Evolutionary conservation across 208 protist genomes (phyloP).

Genomic region (Leishmania aethiopica): DNA sequence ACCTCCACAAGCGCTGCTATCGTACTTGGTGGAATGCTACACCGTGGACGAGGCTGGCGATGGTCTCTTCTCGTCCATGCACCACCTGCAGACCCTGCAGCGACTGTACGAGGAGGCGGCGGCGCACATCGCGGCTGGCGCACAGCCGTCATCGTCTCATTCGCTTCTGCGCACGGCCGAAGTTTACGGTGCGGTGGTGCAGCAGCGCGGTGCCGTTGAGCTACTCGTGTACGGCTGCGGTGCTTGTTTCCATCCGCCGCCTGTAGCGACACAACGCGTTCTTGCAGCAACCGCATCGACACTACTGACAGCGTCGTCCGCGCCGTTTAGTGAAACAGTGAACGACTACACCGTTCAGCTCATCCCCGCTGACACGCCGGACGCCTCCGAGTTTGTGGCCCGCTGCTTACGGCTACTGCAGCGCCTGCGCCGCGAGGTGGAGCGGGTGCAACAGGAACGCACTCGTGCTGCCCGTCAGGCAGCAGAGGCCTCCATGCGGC

Average conservation of each 20-base stretch:
- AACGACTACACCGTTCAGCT: conserved; percentile 25
- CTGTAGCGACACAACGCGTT: neutral
- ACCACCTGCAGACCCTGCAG: conserved; percentile 18
- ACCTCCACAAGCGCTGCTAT: conserved; percentile 28
- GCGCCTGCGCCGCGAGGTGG: conserved; percentile 14
- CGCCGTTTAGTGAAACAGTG: neutral
- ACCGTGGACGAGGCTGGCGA: conserved; percentile 68
- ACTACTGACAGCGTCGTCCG: neutral
- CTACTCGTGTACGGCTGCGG: conserved; percentile 47
- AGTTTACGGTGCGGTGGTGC: conserved; percentile 49
- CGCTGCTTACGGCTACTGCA: conserved; percentile 22
- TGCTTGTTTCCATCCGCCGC: conserved; percentile 22
- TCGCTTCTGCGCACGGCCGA: conserved; percentile 36
- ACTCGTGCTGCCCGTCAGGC: conserved; percentile 21
- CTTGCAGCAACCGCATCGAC: neutral
- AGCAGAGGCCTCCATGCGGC: conserved; percentile 43
- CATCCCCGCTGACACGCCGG: neutral
- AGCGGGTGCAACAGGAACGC: conserved; percentile 12
- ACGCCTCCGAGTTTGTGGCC: neutral
- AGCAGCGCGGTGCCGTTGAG: conserved; percentile 69
- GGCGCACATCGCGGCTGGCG: neutral
- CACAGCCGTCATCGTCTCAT: conserved; percentile 12
- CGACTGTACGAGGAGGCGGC: conserved; percentile 17
- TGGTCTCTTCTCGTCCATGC: conserved; percentile 40
- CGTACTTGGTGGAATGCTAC: conserved; percentile 48